Evolutionary conservation across 805 yeast genomes (phyloP).

Genomic region (Kockiozyma suomiensis): DNA sequence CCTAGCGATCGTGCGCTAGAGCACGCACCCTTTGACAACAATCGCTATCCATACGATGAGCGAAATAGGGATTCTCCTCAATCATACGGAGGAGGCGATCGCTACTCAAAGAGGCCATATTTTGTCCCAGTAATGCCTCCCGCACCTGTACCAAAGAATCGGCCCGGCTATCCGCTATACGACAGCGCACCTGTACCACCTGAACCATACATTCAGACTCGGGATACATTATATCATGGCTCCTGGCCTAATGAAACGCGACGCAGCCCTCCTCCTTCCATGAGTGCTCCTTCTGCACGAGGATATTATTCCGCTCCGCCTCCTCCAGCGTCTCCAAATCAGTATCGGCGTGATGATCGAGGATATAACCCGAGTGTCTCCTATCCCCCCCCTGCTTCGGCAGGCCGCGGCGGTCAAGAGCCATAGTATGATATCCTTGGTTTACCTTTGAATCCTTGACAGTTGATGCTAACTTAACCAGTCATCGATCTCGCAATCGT

Average conservation of each 20-base stretch:
- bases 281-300: neutral
- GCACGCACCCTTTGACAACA: neutral
- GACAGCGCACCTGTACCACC: constrained; percentile 17
- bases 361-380: neutral
- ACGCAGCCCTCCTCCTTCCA: constrained; percentile 7
- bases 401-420: neutral
- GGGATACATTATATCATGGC: constrained; percentile 8
- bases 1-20: neutral
- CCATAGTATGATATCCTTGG: neutral
- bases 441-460: neutral
- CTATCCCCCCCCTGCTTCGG: constrained; percentile 3
- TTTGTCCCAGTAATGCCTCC: constrained; percentile 7
- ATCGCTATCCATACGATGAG: neutral
- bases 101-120: neutral
- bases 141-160: constrained; percentile 9
- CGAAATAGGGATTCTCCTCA: neutral
- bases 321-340: neutral
- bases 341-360: neutral
- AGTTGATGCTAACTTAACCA: neutral
- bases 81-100: neutral
- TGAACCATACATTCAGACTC: constrained; percentile 24
- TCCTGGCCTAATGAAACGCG: neutral
- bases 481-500: constrained; percentile 10
- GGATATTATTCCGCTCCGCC: constrained; percentile 8
- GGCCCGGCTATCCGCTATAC: constrained; percentile 11